Conservation (phyloP, 805 yeast genomes). For the Schizosaccharomyces japonicus region DNA sequence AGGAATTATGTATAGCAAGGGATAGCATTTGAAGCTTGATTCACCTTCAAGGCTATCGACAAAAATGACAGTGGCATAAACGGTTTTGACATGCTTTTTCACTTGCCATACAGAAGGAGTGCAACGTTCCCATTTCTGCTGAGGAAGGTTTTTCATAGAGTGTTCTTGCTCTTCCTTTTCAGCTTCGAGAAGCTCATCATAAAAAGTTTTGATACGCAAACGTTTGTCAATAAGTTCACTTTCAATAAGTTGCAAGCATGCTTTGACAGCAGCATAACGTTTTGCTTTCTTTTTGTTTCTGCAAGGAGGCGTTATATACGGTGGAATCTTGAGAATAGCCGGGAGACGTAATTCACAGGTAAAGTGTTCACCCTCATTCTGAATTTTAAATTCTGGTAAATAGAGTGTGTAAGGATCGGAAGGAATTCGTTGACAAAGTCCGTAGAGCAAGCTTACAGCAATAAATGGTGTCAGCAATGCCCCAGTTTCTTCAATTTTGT, state of each 20-base stretch:
- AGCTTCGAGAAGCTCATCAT: not conserved
- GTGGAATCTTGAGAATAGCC: not conserved
- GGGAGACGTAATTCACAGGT: constrained; percentile 6
- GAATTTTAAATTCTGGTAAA: constrained; percentile 4
- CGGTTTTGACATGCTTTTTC: too few relatives aligned
- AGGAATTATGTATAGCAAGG: too few relatives aligned
- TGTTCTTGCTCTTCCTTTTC: not conserved
- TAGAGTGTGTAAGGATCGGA: not conserved
- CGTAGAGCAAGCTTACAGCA: constrained; percentile 4
- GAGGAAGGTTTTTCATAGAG: too few relatives aligned
- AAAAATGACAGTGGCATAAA: too few relatives aligned
- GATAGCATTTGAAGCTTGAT: too few relatives aligned
- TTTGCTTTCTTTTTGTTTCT: constrained; percentile 2
- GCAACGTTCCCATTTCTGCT: too few relatives aligned
- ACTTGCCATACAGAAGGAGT: too few relatives aligned
- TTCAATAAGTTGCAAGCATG: constrained; percentile 2
- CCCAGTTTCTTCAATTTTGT: not conserved
- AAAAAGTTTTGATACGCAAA: not conserved
- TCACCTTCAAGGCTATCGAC: too few relatives aligned
- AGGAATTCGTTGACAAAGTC: constrained; percentile 1
- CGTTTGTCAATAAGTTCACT: constrained; percentile 1
- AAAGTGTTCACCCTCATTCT: not conserved
- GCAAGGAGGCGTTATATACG: not conserved
- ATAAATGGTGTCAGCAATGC: constrained; percentile 4
- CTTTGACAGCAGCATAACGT: constrained; percentile 6